Evolutionary conservation across 1,139 yeast species (phyloP).

Genomic region (Saccharomycopsis phalli): DNA sequence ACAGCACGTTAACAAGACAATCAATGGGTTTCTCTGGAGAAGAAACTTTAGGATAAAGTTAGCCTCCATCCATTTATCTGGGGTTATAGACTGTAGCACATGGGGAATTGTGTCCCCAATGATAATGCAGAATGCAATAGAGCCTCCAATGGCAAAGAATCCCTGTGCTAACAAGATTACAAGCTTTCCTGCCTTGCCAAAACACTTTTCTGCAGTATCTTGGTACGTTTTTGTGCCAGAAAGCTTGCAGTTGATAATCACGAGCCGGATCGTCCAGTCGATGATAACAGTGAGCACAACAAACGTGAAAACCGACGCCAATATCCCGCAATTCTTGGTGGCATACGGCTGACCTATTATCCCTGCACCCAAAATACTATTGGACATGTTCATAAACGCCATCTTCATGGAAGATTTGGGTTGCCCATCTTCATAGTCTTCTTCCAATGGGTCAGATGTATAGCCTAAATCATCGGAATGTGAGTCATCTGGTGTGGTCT

Average conservation of each 20-base stretch:
- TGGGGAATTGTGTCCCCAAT: conserved; percentile 95
- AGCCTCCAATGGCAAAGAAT: conserved; percentile 88
- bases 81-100: conserved; percentile 64
- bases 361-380: conserved; percentile 89
- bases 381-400: conserved; percentile 98
- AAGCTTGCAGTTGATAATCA: conserved; percentile 75
- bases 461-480: neutral
- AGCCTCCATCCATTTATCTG: conserved; percentile 30
- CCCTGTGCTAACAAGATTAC: conserved; percentile 70
- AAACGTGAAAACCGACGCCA: conserved; percentile 63
- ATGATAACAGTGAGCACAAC: conserved; percentile 55
- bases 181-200: conserved; percentile 64
- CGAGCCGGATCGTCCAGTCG: conserved; percentile 80
- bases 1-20: conserved; percentile 57
- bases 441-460: conserved; percentile 1
- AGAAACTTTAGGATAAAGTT: conserved; percentile 40
- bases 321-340: conserved; percentile 65
- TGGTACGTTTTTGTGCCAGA: conserved; percentile 76
- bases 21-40: conserved; percentile 58
- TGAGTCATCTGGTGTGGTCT: conserved; percentile 10
- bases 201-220: conserved; percentile 74
- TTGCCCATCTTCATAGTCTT: conserved; percentile 2
- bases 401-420: conserved; percentile 45
- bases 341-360: conserved; percentile 94
- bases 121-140: conserved; percentile 88